These are phyloP conservation scores for Candida methanosorbosa DNA, from an alignment of 805 yeast genomes.

Conservation along the genomic window DNA sequence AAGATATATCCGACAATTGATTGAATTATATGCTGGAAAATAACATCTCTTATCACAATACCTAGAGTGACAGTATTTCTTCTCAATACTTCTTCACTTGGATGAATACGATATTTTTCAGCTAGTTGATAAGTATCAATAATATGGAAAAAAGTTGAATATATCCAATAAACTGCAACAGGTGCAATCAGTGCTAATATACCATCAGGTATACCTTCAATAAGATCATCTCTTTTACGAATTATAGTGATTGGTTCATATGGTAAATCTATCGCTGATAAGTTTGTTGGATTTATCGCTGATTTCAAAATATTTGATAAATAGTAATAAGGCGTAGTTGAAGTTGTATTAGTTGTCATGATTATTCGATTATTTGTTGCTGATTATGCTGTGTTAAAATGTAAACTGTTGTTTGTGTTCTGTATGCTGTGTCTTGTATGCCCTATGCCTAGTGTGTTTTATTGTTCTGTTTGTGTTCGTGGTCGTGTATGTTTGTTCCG, in stretches of 20 bases:
- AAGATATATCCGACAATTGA: slow-evolving; percentile 55
- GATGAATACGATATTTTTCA: slow-evolving; percentile 83
- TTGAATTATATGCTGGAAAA: slow-evolving; percentile 80
- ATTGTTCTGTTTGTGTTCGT: too few relatives aligned
- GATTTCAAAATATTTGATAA: not conserved
- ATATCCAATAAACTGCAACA: slow-evolving; percentile 74
- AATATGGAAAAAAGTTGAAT: slow-evolving; percentile 64
- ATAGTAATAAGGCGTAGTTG: not conserved
- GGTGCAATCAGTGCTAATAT: slow-evolving; percentile 67
- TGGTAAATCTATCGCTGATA: slow-evolving; percentile 8
- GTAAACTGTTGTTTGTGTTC: too few relatives aligned
- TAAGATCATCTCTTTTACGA: slow-evolving; percentile 31
- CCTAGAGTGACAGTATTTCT: slow-evolving; percentile 66
- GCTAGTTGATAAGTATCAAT: slow-evolving; percentile 70
- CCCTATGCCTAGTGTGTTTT: too few relatives aligned
- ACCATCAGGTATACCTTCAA: slow-evolving; percentile 64
- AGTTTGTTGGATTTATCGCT: slow-evolving; percentile 10
- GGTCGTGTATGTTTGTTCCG: too few relatives aligned
- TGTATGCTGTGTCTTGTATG: too few relatives aligned
- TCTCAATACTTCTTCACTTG: slow-evolving; percentile 71
- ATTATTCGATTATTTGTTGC: too few relatives aligned
- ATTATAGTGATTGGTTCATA: slow-evolving; percentile 20
- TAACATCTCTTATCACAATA: slow-evolving; percentile 74
- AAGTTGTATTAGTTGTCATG: not conserved
- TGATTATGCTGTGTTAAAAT: too few relatives aligned